Evolutionary conservation across 2,329 filamentous ascomycete species (phyloP).

Genomic region (Cadophora luteo-olivacea): DNA sequence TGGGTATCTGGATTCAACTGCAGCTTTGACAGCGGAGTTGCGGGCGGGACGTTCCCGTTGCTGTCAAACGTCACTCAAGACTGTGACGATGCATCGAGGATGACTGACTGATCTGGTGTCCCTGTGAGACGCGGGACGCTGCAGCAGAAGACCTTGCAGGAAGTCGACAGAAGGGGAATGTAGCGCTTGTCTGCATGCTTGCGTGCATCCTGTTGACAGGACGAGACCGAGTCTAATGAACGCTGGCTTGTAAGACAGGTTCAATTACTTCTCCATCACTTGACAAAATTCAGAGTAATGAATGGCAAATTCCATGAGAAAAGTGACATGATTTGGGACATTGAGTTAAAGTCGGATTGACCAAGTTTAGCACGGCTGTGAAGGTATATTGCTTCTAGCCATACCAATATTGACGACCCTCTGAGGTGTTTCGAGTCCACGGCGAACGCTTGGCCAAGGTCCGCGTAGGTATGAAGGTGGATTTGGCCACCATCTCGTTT

Average conservation of each 20-base stretch:
- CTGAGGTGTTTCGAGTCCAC: neutral
- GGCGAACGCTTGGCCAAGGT: conserved; percentile 1
- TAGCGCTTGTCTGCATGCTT: conserved; percentile 10
- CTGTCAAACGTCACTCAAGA: conserved; percentile 12
- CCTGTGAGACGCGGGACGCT: conserved; percentile 8
- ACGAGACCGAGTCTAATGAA: neutral
- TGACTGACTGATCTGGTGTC: conserved; percentile 17
- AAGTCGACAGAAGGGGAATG: neutral
- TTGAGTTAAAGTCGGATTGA: neutral
- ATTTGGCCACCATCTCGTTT: neutral
- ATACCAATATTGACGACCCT: neutral
- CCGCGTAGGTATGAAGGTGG: neutral
- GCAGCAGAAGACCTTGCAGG: conserved; percentile 5
- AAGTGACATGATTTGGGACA: neutral
- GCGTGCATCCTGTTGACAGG: neutral
- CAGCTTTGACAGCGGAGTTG: conserved; percentile 24
- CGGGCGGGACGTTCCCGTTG: conserved; percentile 21
- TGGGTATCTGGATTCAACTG: conserved; percentile 11
- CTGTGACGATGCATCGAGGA: conserved; percentile 13
- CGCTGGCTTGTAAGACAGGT: neutral
- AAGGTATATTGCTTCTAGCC: neutral
- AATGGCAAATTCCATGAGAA: neutral
- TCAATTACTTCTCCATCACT: neutral
- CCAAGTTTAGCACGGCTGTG: neutral
- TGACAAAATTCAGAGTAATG: conserved; percentile 4